phyloP scores from a whole-genome alignment of 2,329 filamentous ascomycete species.

The Trichoderma polysporum region DNA sequence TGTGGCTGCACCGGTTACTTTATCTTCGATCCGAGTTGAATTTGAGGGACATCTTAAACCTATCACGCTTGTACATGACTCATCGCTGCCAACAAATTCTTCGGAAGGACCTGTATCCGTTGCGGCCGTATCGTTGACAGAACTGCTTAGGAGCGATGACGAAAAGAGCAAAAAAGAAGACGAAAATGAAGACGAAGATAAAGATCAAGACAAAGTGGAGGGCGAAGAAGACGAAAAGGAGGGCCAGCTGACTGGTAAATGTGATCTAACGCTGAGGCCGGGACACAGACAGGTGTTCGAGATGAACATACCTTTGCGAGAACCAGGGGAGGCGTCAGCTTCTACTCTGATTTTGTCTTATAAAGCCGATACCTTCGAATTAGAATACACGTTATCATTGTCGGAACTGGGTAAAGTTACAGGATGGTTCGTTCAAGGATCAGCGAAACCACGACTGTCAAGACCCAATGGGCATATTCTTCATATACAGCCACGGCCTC shows the following conservation, averaged over 20 bases:
- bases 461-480: slow-evolving; percentile 56
- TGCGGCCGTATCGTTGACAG: slow-evolving; percentile 30
- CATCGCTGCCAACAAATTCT: slow-evolving; percentile 13
- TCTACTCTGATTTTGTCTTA: slow-evolving; percentile 62
- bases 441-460: slow-evolving; percentile 46
- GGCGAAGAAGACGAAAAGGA: slow-evolving; percentile 33
- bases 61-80: slow-evolving; percentile 50
- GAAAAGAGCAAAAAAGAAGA: background rate
- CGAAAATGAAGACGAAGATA: background rate
- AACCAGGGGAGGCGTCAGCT: slow-evolving; percentile 74
- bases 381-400: slow-evolving; percentile 64
- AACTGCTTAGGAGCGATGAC: slow-evolving; percentile 28
- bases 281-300: slow-evolving; percentile 69
- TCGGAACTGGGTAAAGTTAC: slow-evolving; percentile 42
- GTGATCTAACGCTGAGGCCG: slow-evolving; percentile 65
- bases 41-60: slow-evolving; percentile 60
- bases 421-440: slow-evolving; percentile 51
- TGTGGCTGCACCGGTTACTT: slow-evolving; percentile 50
- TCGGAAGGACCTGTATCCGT: slow-evolving; percentile 24
- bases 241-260: slow-evolving; percentile 50
- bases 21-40: slow-evolving; percentile 52
- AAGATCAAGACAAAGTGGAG: slow-evolving; percentile 9
- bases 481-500: slow-evolving; percentile 81
- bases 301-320: slow-evolving; percentile 71
- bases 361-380: slow-evolving; percentile 62